Conservation (phyloP, 1,139 yeast genomes). For the Geotrichum cucujoidarum region DNA sequence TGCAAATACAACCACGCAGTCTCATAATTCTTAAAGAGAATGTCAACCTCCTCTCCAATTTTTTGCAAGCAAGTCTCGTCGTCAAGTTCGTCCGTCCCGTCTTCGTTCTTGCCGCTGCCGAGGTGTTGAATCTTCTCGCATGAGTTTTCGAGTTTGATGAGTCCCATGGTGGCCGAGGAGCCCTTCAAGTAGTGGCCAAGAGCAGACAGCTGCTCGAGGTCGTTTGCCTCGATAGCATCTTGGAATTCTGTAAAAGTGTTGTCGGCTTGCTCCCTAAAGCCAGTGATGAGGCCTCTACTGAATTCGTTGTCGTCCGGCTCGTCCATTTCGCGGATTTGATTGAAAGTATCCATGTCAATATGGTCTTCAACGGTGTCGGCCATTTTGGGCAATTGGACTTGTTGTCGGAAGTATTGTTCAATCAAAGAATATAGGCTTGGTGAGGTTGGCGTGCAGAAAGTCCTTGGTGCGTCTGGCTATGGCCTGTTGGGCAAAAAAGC, state of each 20-base stretch:
- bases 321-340: conserved; percentile 89
- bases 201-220: conserved; percentile 60
- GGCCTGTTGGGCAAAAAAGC: no score
- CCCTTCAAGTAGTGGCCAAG: conserved; percentile 94
- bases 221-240: conserved; percentile 43
- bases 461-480: no score
- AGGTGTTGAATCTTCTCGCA: conserved; percentile 93
- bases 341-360: conserved; percentile 83
- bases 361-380: conserved; percentile 48
- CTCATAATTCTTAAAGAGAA: conserved; percentile 38
- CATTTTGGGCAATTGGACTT: no score
- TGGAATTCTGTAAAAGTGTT: conserved; percentile 74
- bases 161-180: conserved; percentile 89
- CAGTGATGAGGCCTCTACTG: conserved; percentile 66
- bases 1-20: no score
- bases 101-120: conserved; percentile 51
- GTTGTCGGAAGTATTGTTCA: no score
- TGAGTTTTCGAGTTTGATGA: conserved; percentile 71
- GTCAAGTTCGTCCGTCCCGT: conserved; percentile 34
- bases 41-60: conserved; percentile 20
- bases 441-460: no score
- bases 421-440: no score
- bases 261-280: conserved; percentile 84
- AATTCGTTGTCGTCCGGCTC: conserved; percentile 82
- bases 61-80: conserved; percentile 29